Evolutionary conservation across 495 filamentous ascomycete genomes (phyloP), one percentile per base, ranked within the genome.

Genomic region (Pseudomonodictys pantanalensis): DNA sequence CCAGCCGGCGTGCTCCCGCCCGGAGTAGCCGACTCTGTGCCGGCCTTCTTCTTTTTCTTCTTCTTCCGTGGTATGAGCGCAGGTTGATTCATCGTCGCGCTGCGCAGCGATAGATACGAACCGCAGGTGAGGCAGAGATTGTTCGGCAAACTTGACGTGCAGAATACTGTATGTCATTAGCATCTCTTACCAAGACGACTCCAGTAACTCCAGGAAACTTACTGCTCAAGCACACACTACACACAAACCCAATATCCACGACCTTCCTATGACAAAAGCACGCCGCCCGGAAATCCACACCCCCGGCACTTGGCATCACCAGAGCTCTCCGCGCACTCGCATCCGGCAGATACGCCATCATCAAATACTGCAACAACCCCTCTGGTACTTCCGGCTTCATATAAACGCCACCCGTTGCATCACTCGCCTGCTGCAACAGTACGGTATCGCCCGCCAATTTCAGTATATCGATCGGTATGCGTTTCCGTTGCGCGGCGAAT

Each of bases 261-360:
- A 97, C 91, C 23, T 80, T 82, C 29, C 92, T 80, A 73, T 98
- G 93, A 71, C 93, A 98, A 72, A 98, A 98, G 73, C 93, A 98
- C 12, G 93, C 93, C 5, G 93, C 92, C 9, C 95, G 81, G 71
- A 98, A 98, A 77, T 98, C 95, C 33, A 98, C 93, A 43, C 86
- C 81, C 28, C 88, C 87, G n/a, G 88, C 84, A 11, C 85, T 88
- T 0, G 93, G 93, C 15, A 86, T 75, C 8, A 95, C 78, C 30
- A 97, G 70, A 51, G 83, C 76, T 32, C 73, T 70, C 2, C 90
- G 79, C 29, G 82, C 83, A 4, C 81, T 79, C 60, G 86, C 83
- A 68, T 93, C 89, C 2, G 89, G 81, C 24, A 96, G 76, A 64
- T 95, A 95, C n/a, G 84, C 91, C 80, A 95, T 90, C 90, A 97